phyloP scores from a whole-genome alignment of 345 rosid species.

The Rhodomyrtus tomentosa region DNA sequence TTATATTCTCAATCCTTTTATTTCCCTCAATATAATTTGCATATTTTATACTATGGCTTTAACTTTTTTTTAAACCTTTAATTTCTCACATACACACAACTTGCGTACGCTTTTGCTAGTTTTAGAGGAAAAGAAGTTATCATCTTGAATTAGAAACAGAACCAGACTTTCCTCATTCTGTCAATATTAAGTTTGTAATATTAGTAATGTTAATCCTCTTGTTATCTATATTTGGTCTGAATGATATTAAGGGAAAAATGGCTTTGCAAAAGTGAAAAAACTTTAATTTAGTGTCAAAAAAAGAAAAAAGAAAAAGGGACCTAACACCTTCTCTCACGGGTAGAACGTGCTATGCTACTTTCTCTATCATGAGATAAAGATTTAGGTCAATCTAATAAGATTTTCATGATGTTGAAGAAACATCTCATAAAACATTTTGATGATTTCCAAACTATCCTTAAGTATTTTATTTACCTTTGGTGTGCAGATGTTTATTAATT shows the following conservation, averaged over 20 bases:
- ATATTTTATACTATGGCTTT: background rate
- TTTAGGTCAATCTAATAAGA: background rate
- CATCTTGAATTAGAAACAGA: too few relatives aligned
- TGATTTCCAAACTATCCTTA: too few relatives aligned
- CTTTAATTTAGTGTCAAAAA: background rate
- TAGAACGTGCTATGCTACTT: background rate
- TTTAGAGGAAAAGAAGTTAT: too few relatives aligned
- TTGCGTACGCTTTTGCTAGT: background rate
- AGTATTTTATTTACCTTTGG: too few relatives aligned
- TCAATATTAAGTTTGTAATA: too few relatives aligned
- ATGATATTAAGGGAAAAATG: too few relatives aligned
- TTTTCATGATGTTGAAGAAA: background rate
- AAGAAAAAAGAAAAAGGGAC: too few relatives aligned
- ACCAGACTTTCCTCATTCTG: too few relatives aligned
- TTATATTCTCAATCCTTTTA: background rate
- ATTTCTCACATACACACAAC: background rate
- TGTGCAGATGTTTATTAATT: too few relatives aligned
- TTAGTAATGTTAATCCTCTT: background rate
- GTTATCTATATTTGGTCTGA: background rate
- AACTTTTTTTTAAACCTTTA: background rate
- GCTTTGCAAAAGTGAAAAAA: too few relatives aligned
- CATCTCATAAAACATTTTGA: too few relatives aligned
- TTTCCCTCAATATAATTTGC: background rate
- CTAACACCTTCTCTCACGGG: background rate
- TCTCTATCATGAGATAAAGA: background rate